Evolutionary conservation across 768 basidiomycete species (phyloP), one percentile per base, ranked within the genome.

Genomic region (Gloeostereum incarnatum): DNA sequence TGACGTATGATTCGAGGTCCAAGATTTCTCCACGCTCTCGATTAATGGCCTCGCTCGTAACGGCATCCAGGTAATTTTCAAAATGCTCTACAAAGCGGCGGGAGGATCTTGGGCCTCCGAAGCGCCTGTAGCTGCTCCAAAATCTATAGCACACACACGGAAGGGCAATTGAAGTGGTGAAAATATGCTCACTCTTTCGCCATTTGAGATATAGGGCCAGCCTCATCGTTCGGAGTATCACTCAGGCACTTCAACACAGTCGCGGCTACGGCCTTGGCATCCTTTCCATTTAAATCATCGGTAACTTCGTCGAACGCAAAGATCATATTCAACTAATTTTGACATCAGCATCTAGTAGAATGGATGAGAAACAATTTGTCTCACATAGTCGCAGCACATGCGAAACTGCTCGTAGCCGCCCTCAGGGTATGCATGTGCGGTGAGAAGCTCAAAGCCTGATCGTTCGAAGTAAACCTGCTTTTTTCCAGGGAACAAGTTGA

Each of bases 261-360:
- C 33, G 67, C 60, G n/a, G 75, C 73, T 20, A 73, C 78, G 17
- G 58, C 58, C 30, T 62, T 62, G 26, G 75, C 79, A 34, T 72
- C 78, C 38, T 57, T 56, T 19, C 70, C 72, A 49, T 60, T 67
- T 52, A 80, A 78, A 41, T 79, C 77, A 45, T 81, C 78, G 52
- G 74, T 79, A 37, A 78, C 65, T 55, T 81, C 79, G 54, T 82
- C 81, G 35, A 80, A 63, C 41, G 75, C 72, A 57, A 78, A 81
- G 20, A 82, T 66, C 9, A 75, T 57, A 48, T 81, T 78, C 41
- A 78, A 61, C 69, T 69, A 29, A 40, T 31, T 14, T 18, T 26
- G 23, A 34, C 26, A 7, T 20, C 35, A 35, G 16, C 17, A 31
- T 2, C 8, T 21, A 40, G 44, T 36, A 31, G 5, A 38, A 25